Base-by-base conservation (phyloP, 352 stramenopile genomes). In the Globisporangium solare region DNA sequence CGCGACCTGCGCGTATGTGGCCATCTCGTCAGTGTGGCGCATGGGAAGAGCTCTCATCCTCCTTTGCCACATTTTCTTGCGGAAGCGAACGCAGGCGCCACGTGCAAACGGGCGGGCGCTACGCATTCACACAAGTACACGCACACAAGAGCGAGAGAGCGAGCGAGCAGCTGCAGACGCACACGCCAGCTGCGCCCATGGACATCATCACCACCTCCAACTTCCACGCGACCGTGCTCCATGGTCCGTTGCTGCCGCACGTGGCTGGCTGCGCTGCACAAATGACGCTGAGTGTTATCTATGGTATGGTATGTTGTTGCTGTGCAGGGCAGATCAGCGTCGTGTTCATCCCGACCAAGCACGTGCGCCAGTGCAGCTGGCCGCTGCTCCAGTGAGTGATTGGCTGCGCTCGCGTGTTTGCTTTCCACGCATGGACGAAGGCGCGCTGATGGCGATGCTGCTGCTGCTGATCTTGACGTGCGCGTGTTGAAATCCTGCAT, bases 141-240 rank as follows among this genome's bases (percentile, higher is more conserved):
- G 5, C 5, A 27, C 24, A 27, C 24, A 27, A 2, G 24, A 2
- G 24, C 24, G 5, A 2, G 5, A 27, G 24, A 27, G 24, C 2
- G 24, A 27, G 24, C 24, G 5, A 27, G 24, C 24, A 27, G 24
- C 24, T 27, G 24, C 2, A 27, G 24, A 27, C 24, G 24, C 24
- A 27, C 24, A 35, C 15, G 10, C 15, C 17, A 3, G 6, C 13
- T n/a, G 10, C 42, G 20, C 12, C 54, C 12, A 94, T 90, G 81
- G 83, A 94, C 61, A 90, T 94, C 54, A 83, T 94, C 27, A 93
- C 85, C 47, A 94, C 85, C 40, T 92, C 85, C 69, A 94, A 94
- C 69, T 93, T 94, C 67, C 85, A 94, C 66, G 85, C 85, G 41
- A 94, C 84, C 61, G 63, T 94, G 57, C 74, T 94, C 52, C 71